A percentile compares a stretch with the other conserved stretches of the same genome.
Evolutionary conservation across 805 yeast species (phyloP).

Genomic region (Candida ascalaphidarum): DNA sequence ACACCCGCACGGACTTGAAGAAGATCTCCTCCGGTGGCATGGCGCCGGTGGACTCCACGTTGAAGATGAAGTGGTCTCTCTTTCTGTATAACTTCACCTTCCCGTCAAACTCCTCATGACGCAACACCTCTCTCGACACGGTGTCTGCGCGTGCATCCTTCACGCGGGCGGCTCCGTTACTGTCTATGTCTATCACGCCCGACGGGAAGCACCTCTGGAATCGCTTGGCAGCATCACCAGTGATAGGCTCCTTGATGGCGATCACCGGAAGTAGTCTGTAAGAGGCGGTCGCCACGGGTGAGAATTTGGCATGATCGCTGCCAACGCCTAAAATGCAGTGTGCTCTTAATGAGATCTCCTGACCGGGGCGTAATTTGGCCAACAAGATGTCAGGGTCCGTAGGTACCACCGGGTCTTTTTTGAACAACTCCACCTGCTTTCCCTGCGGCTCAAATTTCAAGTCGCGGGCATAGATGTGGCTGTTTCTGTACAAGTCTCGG

Average conservation of each 20-base stretch:
- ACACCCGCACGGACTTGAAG: conserved; percentile 77
- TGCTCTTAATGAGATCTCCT: conserved; percentile 83
- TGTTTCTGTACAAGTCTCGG: conserved; percentile 71
- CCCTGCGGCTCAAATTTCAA: conserved; percentile 90
- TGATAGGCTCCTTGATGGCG: conserved; percentile 64
- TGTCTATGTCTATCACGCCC: conserved; percentile 79
- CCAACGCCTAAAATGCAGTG: conserved; percentile 92
- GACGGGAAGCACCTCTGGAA: conserved; percentile 88
- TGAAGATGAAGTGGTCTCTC: conserved; percentile 89
- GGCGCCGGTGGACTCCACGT: conserved; percentile 92
- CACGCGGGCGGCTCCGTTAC: conserved; percentile 64
- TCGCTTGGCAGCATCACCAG: conserved; percentile 66
- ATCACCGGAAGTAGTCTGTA: conserved; percentile 88
- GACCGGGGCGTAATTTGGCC: conserved; percentile 94
- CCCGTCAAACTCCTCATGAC: conserved; percentile 86
- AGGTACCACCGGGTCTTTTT: conserved; percentile 59
- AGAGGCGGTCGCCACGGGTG: conserved; percentile 96
- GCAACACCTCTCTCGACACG: conserved; percentile 90
- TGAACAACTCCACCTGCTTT: conserved; percentile 65
- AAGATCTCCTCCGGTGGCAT: conserved; percentile 96
- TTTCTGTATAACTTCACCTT: conserved; percentile 86
- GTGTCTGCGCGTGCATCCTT: conserved; percentile 92
- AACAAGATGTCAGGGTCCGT: conserved; percentile 83
- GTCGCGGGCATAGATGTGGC: conserved; percentile 84
- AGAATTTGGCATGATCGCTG: conserved; percentile 92